Evolutionary conservation across 164 flowering plant species (phyloP), one percentile per base, ranked within the genome.

Genomic region (Stephania cephalantha): DNA sequence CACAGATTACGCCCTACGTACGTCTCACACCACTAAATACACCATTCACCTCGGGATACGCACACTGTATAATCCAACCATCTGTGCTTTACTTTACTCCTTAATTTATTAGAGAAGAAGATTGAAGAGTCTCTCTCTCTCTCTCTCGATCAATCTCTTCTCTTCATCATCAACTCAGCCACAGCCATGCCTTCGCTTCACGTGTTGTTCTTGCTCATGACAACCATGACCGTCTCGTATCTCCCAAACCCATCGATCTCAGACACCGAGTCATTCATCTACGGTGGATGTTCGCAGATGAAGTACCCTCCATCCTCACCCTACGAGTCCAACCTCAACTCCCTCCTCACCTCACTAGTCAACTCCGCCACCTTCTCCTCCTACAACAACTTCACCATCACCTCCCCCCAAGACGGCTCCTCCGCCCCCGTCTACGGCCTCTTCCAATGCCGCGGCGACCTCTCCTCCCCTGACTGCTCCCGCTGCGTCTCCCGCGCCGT

Each of bases 401-500:
- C 64, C 64, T 12, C 63, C 63, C 13, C 63, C 53, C 53, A 48
- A 31, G 18, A 29, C 78, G 66, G 89, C 17, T 71, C 73, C 82
- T 81, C 88, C 10, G 91, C 89, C 82, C 81, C 81, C 13, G 80
- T 90, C 46, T 90, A 86, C 81, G 98, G 99, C 20, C 88, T 95
- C 70, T 93, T 80, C 88, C 99, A 95, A 71, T 95, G 99, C 83
- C 84, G 96, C 7, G 96, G 92, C 13, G 97, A 93, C 86, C 84
- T 95, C 71, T 65, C 94, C 81, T 86, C 85, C 87, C 88, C 98
- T 0, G 94, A 89, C 72, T 95, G 99, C 82, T 87, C 94, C 78
- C 64, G 77, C 17, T 95, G 99, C 71, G 88, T 91, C 0, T 85
- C 87, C 17, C 84, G 76, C 68, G 80, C 96, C 0, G 90, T 90